A percentile compares a stretch with the other conserved stretches of the same genome.
Evolutionary conservation across 225 moss, liverwort and hornwort species (phyloP).

Genomic region (Pseudisothecium myosuroides): DNA sequence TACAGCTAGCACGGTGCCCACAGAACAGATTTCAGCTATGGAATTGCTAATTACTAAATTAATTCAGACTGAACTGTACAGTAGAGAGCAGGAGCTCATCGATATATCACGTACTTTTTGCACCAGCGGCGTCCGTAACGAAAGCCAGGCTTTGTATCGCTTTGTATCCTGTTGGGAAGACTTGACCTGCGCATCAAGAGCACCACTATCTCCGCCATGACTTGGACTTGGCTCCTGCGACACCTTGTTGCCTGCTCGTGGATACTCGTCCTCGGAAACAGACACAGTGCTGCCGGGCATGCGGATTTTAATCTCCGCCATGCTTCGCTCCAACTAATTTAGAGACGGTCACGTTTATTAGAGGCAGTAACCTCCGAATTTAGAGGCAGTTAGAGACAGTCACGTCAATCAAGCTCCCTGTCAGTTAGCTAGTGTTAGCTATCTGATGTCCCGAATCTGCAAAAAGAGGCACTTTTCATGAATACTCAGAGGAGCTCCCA

Average conservation of each 20-base stretch:
- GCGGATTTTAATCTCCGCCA: slow-evolving; percentile 41
- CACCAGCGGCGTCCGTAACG: slow-evolving; percentile 1
- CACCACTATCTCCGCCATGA: neutral
- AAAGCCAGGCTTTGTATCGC: neutral
- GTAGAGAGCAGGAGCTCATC: neutral
- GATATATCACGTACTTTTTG: slow-evolving; percentile 12
- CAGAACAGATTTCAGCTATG: neutral
- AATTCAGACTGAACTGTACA: neutral
- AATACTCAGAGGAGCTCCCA: neutral
- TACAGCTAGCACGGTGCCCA: neutral
- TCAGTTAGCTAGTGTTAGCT: no score
- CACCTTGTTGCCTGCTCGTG: slow-evolving; percentile 3
- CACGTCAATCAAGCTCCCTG: neutral
- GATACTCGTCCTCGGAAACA: neutral
- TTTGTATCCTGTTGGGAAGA: neutral
- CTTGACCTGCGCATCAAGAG: neutral
- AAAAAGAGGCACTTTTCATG: neutral
- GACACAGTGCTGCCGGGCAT: neutral
- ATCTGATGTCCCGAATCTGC: neutral
- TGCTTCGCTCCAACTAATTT: neutral
- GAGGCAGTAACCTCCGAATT: neutral
- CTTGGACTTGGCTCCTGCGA: slow-evolving; percentile 6
- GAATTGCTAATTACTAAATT: neutral
- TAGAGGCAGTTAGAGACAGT: neutral
- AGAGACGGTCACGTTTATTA: neutral